Percentiles rank a stretch among this genome's conserved stretches.
Conservation (phyloP, 352 stramenopile genomes). For the Aphanomyces stellatus region DNA sequence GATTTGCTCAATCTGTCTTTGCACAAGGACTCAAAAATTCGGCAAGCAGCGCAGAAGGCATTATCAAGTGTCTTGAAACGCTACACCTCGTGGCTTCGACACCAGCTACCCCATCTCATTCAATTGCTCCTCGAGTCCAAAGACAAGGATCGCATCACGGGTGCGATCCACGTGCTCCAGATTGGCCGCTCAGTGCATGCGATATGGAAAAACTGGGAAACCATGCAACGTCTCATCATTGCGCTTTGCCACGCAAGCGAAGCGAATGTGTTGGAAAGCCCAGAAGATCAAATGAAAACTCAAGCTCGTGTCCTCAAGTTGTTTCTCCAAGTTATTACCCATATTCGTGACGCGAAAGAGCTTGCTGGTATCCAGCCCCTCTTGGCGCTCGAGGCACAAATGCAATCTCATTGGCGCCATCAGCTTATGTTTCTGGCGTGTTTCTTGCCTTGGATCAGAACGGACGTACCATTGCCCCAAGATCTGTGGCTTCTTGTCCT, state of each 20-base stretch:
- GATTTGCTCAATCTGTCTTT: background rate
- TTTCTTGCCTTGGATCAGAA: conserved; percentile 54
- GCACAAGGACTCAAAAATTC: conserved; percentile 6
- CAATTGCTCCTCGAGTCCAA: background rate
- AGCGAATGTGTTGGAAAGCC: background rate
- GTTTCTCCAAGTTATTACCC: background rate
- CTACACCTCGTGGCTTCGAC: background rate
- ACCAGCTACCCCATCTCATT: background rate
- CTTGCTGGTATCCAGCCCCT: conserved; percentile 27
- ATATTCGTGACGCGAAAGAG: background rate
- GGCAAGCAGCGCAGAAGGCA: background rate
- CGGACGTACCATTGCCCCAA: conserved; percentile 30
- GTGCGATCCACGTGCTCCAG: conserved; percentile 7
- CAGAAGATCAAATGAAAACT: conserved; percentile 18
- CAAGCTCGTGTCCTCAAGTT: conserved; percentile 1
- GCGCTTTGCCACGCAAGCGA: conserved; percentile 1
- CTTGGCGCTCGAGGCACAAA: conserved; percentile 30
- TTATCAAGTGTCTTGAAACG: background rate
- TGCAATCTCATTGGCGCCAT: conserved; percentile 61
- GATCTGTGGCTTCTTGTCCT: conserved; percentile 47
- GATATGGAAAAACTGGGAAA: background rate
- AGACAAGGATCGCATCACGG: background rate
- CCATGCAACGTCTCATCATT: background rate
- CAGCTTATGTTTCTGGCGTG: conserved; percentile 65
- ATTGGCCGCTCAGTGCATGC: background rate